These are phyloP conservation scores for Diplodia intermedia DNA, from an alignment of 2,329 filamentous ascomycete species.

Conservation along the genomic window DNA sequence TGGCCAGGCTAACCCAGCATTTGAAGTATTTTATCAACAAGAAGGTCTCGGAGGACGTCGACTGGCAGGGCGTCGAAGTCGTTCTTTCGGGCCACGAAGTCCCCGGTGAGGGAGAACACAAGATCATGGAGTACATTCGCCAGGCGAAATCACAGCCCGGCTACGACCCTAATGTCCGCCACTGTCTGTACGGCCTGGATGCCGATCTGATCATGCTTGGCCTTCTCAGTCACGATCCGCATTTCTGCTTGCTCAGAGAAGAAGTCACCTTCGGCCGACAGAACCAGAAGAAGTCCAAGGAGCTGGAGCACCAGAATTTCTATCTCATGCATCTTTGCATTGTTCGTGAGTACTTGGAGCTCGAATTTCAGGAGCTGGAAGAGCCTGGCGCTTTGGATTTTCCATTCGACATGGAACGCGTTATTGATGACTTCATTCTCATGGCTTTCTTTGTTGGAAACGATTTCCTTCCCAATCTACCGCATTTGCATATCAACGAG, in stretches of 20 bases:
- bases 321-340: conserved; percentile 97
- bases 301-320: conserved; percentile 98
- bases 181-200: conserved; percentile 96
- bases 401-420: conserved; percentile 88
- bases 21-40: conserved; percentile 99
- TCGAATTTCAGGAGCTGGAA: conserved; percentile 95
- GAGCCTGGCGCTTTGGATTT: conserved; percentile 74
- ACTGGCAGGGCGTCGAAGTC: conserved; percentile 97
- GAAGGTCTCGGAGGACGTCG: conserved; percentile 94
- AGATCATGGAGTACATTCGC: conserved; percentile 99
- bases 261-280: conserved; percentile 96
- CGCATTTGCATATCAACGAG: conserved; percentile 97
- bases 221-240: conserved; percentile 94
- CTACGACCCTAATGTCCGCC: conserved; percentile 91
- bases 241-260: conserved; percentile 95
- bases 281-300: conserved; percentile 87
- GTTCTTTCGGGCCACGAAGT: conserved; percentile 98
- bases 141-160: conserved; percentile 93
- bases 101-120: conserved; percentile 97
- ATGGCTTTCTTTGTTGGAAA: conserved; percentile 99
- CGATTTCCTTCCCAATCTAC: conserved; percentile 96
- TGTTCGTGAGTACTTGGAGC: conserved; percentile 92
- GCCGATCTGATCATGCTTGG: conserved; percentile 99
- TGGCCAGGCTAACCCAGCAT: conserved; percentile 93
- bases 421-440: conserved; percentile 99